Evolutionary conservation across 202 grass and related monocot genomes (phyloP).

Genomic region (Setaria italica): DNA sequence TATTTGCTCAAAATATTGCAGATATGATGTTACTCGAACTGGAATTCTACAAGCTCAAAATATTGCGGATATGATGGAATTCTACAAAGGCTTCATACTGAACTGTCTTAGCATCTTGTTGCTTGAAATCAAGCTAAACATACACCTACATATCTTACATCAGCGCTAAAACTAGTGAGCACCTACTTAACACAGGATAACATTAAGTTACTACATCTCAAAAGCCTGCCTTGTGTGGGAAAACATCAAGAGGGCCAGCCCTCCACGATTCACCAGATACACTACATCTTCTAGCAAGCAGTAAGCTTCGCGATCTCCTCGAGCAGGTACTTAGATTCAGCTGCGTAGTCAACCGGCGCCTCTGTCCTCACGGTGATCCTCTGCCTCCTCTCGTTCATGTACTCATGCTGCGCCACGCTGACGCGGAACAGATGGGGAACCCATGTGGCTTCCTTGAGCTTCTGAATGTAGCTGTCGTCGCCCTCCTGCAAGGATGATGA

Average conservation of each 20-base stretch:
- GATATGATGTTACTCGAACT: not conserved
- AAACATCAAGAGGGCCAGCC: not conserved
- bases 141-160: slow-evolving; percentile 41
- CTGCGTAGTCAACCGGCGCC: slow-evolving; percentile 62
- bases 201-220: slow-evolving; percentile 13
- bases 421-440: slow-evolving; percentile 82
- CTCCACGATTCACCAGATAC: slow-evolving; percentile 2
- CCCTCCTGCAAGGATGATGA: slow-evolving; percentile 61
- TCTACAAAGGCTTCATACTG: not conserved
- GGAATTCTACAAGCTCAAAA: not conserved
- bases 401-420: slow-evolving; percentile 69
- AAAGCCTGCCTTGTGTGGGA: not conserved
- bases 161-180: not conserved
- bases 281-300: slow-evolving; percentile 43
- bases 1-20: not conserved
- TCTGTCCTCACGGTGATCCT: slow-evolving; percentile 80
- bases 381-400: slow-evolving; percentile 89
- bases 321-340: slow-evolving; percentile 75
- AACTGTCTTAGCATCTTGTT: not conserved
- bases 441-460: slow-evolving; percentile 89
- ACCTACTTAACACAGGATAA: slow-evolving; percentile 15
- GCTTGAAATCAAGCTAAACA: not conserved
- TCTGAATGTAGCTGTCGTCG: slow-evolving; percentile 76
- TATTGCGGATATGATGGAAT: not conserved
- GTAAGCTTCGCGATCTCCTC: slow-evolving; percentile 85